Conservation (phyloP, 2,329 filamentous ascomycete species). For the Biscogniauxia sp. region DNA sequence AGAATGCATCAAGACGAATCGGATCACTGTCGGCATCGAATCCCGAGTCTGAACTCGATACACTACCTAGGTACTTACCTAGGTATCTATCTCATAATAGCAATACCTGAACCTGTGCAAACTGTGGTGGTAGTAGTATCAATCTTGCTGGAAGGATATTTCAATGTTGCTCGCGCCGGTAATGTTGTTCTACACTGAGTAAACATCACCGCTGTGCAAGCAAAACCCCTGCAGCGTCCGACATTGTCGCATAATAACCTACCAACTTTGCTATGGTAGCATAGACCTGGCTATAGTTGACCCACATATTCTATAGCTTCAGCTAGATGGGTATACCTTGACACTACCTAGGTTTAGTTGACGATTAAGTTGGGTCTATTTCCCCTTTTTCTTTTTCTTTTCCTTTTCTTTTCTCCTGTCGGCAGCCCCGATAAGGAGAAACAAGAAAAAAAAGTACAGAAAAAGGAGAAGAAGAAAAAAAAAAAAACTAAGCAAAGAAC, state of each 20-base stretch:
- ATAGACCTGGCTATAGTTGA: background rate
- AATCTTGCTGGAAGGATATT: background rate
- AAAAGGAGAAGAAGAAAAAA: too few species aligned
- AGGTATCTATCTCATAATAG: background rate
- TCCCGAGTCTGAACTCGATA: background rate
- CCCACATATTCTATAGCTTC: background rate
- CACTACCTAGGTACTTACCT: background rate
- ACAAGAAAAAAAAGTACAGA: background rate
- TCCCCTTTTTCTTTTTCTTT: background rate
- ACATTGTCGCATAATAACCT: background rate
- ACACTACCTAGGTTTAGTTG: background rate
- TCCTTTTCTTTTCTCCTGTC: background rate
- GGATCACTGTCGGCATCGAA: background rate
- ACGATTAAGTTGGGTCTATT: background rate
- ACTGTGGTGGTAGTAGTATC: background rate
- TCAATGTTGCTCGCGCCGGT: background rate
- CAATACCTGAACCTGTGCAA: background rate
- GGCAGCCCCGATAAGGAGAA: background rate
- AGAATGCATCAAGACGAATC: background rate
- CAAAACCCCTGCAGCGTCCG: background rate
- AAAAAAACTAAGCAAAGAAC: background rate
- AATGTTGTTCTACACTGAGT: background rate
- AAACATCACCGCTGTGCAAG: background rate
- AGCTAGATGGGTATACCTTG: too few species aligned
- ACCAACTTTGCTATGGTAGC: background rate